Percentiles rank a stretch among this genome's conserved stretches.
Evolutionary conservation across 306 rosid species (phyloP).

Genomic region (Citrullus amarus): DNA sequence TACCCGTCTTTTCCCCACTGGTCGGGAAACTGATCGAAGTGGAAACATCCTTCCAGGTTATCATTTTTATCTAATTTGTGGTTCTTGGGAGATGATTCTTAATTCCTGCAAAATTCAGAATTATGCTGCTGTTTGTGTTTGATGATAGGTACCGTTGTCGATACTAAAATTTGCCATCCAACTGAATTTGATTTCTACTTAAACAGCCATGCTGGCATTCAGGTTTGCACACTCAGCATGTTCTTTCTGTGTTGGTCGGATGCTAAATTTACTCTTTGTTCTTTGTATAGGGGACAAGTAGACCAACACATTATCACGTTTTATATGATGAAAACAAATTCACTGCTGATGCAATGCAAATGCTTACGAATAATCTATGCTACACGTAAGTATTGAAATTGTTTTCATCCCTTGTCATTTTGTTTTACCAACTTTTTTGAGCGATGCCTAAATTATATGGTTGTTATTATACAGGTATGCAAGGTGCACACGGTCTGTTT

Average conservation of each 20-base stretch:
- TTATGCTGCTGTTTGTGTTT: neutral
- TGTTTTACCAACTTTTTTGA: neutral
- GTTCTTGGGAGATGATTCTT: neutral
- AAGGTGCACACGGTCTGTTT: conserved; percentile 40
- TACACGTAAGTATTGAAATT: conserved; percentile 21
- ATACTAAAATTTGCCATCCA: conserved; percentile 51
- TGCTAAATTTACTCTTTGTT: neutral
- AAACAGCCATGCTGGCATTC: conserved; percentile 80
- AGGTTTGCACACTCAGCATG: conserved; percentile 14
- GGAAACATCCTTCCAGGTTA: conserved; percentile 81
- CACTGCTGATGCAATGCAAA: conserved; percentile 24
- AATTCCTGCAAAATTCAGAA: neutral
- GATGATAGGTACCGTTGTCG: conserved; percentile 63
- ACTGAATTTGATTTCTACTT: conserved; percentile 61
- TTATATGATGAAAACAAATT: conserved; percentile 34
- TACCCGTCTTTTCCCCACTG: conserved; percentile 48
- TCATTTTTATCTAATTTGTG: neutral
- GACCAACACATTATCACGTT: conserved; percentile 36
- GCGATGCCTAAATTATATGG: neutral
- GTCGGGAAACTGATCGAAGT: conserved; percentile 25
- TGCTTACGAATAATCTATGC: conserved; percentile 29
- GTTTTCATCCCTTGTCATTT: neutral
- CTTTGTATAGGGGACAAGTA: conserved; percentile 33
- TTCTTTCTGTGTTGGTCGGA: neutral
- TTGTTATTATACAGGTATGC: conserved; percentile 22